These are phyloP conservation scores for Lepidium didymum DNA, from an alignment of 345 rosid species.

Conservation along the genomic window DNA sequence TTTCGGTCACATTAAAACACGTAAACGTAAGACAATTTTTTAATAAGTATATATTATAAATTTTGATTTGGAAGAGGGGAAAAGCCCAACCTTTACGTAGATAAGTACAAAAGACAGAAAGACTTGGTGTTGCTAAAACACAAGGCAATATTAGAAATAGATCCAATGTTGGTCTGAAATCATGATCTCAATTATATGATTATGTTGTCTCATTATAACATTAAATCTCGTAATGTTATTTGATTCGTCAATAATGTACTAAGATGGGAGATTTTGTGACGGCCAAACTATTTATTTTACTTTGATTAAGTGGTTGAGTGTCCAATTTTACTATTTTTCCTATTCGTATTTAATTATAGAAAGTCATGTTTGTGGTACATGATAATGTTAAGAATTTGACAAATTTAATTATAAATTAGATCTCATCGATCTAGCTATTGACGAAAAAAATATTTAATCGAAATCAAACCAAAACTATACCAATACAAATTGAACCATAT, in stretches of 20 bases:
- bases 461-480: too few species aligned
- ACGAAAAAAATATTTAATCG: too few species aligned
- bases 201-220: constrained; percentile 8
- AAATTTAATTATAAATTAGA: too few species aligned
- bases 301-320: too few species aligned
- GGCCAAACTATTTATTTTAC: background rate
- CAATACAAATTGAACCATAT: too few species aligned
- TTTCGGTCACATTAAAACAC: background rate
- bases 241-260: background rate
- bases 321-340: too few species aligned
- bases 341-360: too few species aligned
- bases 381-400: too few species aligned
- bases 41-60: background rate
- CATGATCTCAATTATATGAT: constrained; percentile 16
- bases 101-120: constrained; percentile 11
- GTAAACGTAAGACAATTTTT: background rate
- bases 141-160: constrained; percentile 14
- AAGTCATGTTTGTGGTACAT: too few species aligned
- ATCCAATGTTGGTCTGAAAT: constrained; percentile 30
- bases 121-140: constrained; percentile 14
- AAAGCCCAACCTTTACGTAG: background rate
- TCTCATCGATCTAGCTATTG: too few species aligned
- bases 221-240: background rate
- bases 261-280: background rate
- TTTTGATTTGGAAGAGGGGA: background rate